A percentile compares a stretch with the other conserved stretches of the same genome.
Conservation (phyloP, 225 moss, liverwort and hornwort species). For the Polytrichum formosum region DNA sequence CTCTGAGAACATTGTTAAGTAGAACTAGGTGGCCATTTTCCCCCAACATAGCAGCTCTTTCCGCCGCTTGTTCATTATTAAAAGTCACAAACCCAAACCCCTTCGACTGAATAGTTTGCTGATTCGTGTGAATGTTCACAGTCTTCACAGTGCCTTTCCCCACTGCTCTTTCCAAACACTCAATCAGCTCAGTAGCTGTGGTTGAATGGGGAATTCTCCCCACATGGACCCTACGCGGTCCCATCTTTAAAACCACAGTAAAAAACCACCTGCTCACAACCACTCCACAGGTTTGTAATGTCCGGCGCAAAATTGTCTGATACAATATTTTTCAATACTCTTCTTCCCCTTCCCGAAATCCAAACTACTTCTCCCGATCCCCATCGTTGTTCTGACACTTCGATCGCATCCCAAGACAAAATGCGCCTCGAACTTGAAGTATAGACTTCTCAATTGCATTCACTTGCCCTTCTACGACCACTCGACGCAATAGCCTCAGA, state of each 20-base stretch:
- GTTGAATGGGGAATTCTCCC: conserved; percentile 53
- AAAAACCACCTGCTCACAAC: no score
- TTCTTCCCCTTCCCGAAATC: no score
- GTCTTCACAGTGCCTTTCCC: conserved; percentile 30
- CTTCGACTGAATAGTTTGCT: conserved; percentile 41
- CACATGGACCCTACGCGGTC: conserved; percentile 45
- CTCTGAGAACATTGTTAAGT: conserved; percentile 39
- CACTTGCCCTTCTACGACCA: no score
- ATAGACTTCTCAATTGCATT: no score
- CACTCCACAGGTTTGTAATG: conserved; percentile 14
- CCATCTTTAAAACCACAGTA: conserved; percentile 15
- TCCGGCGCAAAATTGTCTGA: no score
- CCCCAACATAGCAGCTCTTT: conserved; percentile 44
- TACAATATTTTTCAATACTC: no score
- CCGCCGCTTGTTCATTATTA: conserved; percentile 47
- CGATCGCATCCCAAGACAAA: no score
- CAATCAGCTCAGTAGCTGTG: conserved; percentile 48
- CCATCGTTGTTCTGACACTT: no score
- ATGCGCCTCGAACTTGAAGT: no score
- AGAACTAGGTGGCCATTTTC: conserved; percentile 45
- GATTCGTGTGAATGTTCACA: conserved; percentile 46
- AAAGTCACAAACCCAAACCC: conserved; percentile 75
- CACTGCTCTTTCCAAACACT: conserved; percentile 46
- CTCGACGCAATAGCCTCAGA: no score
- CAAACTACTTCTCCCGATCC: no score